Percentiles rank a stretch among this genome's conserved stretches.
These are phyloP conservation scores for Debaryomyces maramus DNA, from an alignment of 805 yeast genomes.

Conservation along the genomic window DNA sequence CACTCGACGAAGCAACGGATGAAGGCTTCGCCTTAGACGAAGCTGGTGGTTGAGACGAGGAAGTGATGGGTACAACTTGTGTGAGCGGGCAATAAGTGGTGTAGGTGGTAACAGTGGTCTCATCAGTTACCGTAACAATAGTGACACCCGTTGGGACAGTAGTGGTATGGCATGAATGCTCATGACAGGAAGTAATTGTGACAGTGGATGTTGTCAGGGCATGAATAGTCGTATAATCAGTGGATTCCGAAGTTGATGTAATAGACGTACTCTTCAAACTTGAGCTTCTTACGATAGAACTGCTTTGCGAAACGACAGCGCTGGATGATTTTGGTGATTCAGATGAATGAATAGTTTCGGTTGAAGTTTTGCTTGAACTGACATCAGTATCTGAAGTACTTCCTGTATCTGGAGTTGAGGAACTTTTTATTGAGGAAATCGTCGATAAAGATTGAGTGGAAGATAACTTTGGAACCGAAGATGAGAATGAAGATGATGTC, in stretches of 20 bases:
- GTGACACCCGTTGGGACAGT: constrained; percentile 26
- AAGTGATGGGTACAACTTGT: background rate
- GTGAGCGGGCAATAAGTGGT: constrained; percentile 20
- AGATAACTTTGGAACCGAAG: no score
- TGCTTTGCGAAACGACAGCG: no score
- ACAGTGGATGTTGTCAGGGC: constrained; percentile 17
- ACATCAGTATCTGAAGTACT: no score
- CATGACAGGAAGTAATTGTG: constrained; percentile 11
- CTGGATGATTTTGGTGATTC: no score
- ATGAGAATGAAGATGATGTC: no score
- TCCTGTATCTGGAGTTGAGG: no score
- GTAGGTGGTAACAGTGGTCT: constrained; percentile 9
- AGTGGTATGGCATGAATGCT: constrained; percentile 13
- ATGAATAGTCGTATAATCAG: constrained; percentile 11
- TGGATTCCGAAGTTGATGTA: background rate
- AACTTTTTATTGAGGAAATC: no score
- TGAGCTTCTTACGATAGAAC: background rate
- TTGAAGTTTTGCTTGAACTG: no score
- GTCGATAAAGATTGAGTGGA: no score
- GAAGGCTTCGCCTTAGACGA: background rate
- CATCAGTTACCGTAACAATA: constrained; percentile 10
- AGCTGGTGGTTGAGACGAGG: background rate
- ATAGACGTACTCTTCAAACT: background rate
- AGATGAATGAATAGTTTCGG: no score
- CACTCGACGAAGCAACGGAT: background rate